Conservation (phyloP, 1,284 basidiomycete genomes). For the Amylostereum chailletii region DNA sequence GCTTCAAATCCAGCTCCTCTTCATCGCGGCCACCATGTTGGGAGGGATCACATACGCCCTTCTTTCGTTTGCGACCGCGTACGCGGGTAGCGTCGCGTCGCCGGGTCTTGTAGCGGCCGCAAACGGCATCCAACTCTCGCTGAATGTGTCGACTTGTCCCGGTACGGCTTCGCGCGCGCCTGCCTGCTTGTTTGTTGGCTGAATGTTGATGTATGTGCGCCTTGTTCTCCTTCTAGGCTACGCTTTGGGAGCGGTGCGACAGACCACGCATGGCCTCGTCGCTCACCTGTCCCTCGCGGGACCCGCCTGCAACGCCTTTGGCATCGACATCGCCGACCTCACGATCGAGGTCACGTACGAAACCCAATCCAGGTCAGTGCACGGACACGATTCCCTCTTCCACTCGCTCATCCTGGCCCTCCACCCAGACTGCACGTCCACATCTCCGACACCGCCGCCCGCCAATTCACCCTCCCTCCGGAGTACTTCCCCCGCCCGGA, state of each 20-base stretch:
- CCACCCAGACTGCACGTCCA: conserved; percentile 63
- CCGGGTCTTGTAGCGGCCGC: no score
- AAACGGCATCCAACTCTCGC: background rate
- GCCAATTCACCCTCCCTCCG: conserved; percentile 64
- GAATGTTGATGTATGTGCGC: background rate
- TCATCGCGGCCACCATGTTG: no score
- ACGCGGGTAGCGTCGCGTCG: no score
- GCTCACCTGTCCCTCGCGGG: conserved; percentile 54
- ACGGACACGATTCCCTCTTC: conserved; percentile 1
- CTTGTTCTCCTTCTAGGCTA: conserved; percentile 34
- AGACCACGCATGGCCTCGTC: conserved; percentile 42
- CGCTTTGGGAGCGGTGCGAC: conserved; percentile 34
- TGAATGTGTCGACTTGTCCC: conserved; percentile 9
- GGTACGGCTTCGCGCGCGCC: conserved; percentile 22
- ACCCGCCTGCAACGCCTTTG: conserved; percentile 63
- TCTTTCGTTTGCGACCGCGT: no score
- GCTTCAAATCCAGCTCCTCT: no score
- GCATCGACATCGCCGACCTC: conserved; percentile 53
- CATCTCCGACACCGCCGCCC: conserved; percentile 56
- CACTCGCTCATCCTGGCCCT: conserved; percentile 7
- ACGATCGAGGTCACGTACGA: conserved; percentile 64
- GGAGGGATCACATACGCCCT: no score
- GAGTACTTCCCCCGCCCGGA: conserved; percentile 45
- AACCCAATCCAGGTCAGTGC: conserved; percentile 35
- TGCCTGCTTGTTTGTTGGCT: conserved; percentile 3